Percentiles rank a stretch among this genome's conserved stretches.
Evolutionary conservation across 768 basidiomycete genomes (phyloP).

Genomic region (Lactarius vividus): DNA sequence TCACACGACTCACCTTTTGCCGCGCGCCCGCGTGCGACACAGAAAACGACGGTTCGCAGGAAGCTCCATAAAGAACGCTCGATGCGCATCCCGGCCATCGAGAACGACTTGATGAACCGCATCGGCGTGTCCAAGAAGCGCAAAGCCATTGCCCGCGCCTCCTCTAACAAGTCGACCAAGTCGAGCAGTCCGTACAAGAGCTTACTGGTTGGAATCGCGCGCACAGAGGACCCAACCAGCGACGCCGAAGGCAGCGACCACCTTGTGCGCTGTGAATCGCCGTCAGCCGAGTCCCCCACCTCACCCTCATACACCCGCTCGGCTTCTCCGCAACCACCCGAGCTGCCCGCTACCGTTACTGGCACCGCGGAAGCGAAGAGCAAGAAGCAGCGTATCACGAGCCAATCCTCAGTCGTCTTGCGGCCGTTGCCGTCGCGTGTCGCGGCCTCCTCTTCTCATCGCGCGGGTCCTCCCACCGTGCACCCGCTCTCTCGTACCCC

Average conservation of each 20-base stretch:
- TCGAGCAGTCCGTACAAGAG: background rate
- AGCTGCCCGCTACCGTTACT: background rate
- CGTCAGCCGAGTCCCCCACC: background rate
- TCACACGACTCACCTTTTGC: background rate
- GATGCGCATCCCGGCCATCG: slow-evolving; percentile 9
- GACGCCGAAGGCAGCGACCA: background rate
- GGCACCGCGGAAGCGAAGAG: background rate
- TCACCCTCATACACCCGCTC: background rate
- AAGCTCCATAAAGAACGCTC: background rate
- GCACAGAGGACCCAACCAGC: background rate
- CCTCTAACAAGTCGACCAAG: background rate
- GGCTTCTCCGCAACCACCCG: background rate
- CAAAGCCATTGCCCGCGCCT: background rate
- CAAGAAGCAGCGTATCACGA: background rate
- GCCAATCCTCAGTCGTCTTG: background rate
- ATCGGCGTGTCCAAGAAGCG: background rate
- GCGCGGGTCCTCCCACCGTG: background rate
- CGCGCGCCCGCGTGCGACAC: background rate
- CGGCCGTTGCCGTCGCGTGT: background rate
- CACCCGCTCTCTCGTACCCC: background rate
- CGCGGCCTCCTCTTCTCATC: background rate
- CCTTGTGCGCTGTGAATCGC: background rate
- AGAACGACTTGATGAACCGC: slow-evolving; percentile 11
- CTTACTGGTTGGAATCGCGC: background rate
- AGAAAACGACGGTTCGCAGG: background rate